Conservation (phyloP, 345 rosid species). For the Pistacia atlantica region DNA sequence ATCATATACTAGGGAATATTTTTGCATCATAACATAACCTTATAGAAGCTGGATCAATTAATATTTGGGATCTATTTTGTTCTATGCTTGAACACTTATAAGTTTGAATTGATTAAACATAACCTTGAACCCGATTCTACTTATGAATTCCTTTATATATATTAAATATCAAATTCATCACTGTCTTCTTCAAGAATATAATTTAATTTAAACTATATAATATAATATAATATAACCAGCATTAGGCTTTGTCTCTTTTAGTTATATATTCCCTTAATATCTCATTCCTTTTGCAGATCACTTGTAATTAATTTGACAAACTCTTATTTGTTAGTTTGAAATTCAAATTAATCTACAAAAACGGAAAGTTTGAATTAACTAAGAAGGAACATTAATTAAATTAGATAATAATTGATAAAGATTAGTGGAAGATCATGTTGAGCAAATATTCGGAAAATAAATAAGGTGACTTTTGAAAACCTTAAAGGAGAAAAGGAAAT, state of each 20-base stretch:
- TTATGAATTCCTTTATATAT: background rate
- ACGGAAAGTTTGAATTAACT: background rate
- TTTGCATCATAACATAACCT: background rate
- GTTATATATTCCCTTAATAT: too few relatives aligned
- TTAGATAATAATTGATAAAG: background rate
- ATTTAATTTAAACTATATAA: too few relatives aligned
- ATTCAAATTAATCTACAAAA: background rate
- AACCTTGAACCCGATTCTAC: background rate
- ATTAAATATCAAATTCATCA: too few relatives aligned
- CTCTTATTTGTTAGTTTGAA: too few relatives aligned
- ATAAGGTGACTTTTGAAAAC: conserved; percentile 18
- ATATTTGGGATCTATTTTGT: background rate
- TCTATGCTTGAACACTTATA: background rate
- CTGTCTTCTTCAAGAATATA: too few relatives aligned
- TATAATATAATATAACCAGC: too few relatives aligned
- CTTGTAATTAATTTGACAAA: too few relatives aligned
- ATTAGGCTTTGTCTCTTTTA: too few relatives aligned
- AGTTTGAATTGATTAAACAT: background rate
- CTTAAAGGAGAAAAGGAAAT: conserved; percentile 28
- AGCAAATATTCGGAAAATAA: conserved; percentile 20
- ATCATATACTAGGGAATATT: background rate
- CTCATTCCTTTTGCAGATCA: too few relatives aligned
- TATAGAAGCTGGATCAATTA: background rate
- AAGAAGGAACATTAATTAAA: background rate
- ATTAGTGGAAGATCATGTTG: conserved; percentile 24